Conservation (phyloP, 371 early-diverging fungal species). For the Rhizopus arrhizus region DNA sequence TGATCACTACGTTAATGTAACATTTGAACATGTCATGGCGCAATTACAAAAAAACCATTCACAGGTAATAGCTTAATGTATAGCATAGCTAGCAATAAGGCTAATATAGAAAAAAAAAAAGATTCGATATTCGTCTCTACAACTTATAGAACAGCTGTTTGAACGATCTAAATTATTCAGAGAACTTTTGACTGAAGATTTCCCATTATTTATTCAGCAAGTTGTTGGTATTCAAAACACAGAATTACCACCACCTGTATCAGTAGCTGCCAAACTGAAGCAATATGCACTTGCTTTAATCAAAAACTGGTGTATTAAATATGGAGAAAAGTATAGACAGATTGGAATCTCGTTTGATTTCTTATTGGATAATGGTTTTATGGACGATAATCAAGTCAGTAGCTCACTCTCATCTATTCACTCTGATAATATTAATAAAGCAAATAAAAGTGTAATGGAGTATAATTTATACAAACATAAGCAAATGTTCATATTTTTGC, state of each 20-base stretch:
- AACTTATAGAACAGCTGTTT: constrained; percentile 65
- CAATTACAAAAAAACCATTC: constrained; percentile 67
- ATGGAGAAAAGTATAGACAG: constrained; percentile 53
- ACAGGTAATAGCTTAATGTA: constrained; percentile 43
- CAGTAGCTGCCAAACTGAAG: constrained; percentile 56
- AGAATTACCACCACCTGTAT: constrained; percentile 59
- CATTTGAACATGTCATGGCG: constrained; percentile 51
- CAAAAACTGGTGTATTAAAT: constrained; percentile 62
- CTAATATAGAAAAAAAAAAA: constrained; percentile 14
- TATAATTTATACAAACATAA: not conserved
- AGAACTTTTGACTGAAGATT: constrained; percentile 51
- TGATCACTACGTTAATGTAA: constrained; percentile 40
- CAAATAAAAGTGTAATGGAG: constrained; percentile 25
- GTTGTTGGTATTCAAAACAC: constrained; percentile 61
- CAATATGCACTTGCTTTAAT: constrained; percentile 54
- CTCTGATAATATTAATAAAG: constrained; percentile 17
- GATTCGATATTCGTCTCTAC: constrained; percentile 70
- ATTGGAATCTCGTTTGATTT: constrained; percentile 62
- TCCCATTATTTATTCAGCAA: constrained; percentile 58
- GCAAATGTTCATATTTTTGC: not conserved
- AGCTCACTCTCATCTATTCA: constrained; percentile 26
- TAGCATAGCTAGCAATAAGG: not conserved
- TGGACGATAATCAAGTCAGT: constrained; percentile 9
- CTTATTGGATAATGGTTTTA: constrained; percentile 38
- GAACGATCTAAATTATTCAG: constrained; percentile 70